Percentiles rank a stretch among this genome's conserved stretches.
These are phyloP conservation scores for Protomyces inundatus DNA, from an alignment of 1,139 yeast species.

Conservation along the genomic window DNA sequence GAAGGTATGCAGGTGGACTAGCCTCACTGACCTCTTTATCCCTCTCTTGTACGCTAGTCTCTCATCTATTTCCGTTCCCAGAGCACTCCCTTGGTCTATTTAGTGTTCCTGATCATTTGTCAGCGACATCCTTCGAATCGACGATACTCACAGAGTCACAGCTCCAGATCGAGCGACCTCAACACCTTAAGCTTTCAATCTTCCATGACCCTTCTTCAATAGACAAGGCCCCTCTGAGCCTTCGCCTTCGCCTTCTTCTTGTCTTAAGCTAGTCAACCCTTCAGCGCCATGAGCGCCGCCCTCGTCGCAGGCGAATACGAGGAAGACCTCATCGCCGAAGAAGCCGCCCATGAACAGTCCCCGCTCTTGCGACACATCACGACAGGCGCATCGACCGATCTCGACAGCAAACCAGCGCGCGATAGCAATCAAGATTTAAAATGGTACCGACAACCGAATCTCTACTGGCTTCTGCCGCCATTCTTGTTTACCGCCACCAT, in stretches of 20 bases:
- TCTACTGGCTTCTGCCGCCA: slow-evolving; percentile 29
- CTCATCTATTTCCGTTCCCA: background rate
- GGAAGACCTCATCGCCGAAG: background rate
- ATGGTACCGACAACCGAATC: slow-evolving; percentile 13
- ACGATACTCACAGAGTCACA: too few relatives aligned
- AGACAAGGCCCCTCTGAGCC: too few relatives aligned
- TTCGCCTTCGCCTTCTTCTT: too few relatives aligned
- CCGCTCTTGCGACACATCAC: background rate
- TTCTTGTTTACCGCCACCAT: slow-evolving; percentile 29
- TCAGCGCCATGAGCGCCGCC: background rate
- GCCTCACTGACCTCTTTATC: background rate
- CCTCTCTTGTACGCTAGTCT: background rate
- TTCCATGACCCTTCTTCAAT: too few relatives aligned
- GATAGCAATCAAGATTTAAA: slow-evolving; percentile 5
- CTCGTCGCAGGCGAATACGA: background rate
- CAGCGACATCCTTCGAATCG: too few relatives aligned
- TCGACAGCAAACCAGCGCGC: background rate
- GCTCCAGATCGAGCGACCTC: too few relatives aligned
- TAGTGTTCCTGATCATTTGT: too few relatives aligned
- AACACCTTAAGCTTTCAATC: too few relatives aligned
- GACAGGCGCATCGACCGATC: too few relatives aligned
- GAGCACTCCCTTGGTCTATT: too few relatives aligned
- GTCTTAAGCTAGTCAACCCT: too few relatives aligned
- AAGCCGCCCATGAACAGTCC: background rate
- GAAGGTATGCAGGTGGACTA: background rate